These are phyloP conservation scores for Physocladia obscura DNA, from an alignment of 192 early-diverging fungal genomes.

Conservation along the genomic window DNA sequence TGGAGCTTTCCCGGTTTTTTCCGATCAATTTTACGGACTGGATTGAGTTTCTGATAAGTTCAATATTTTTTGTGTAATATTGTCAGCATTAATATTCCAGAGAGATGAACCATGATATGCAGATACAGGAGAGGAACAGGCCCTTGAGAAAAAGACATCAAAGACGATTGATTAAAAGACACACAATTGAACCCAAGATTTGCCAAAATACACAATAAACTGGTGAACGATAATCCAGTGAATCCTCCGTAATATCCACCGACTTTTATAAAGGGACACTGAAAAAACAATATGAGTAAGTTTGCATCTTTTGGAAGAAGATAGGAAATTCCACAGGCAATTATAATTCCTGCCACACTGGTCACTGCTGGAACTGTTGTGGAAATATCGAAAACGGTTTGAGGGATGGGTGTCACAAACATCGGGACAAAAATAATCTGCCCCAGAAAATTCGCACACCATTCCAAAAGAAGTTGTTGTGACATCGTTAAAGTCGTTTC, in stretches of 20 bases:
- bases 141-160: neutral
- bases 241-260: neutral
- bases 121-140: neutral
- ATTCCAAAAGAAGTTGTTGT: constrained; percentile 7
- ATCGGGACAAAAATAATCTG: neutral
- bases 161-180: neutral
- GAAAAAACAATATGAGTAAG: constrained; percentile 2
- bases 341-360: neutral
- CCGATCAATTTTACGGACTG: too few relatives aligned
- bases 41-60: too few relatives aligned
- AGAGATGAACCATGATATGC: neutral
- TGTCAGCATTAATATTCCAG: too few relatives aligned
- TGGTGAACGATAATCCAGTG: neutral
- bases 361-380: neutral
- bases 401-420: neutral
- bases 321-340: neutral
- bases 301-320: neutral
- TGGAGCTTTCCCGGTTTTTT: too few relatives aligned
- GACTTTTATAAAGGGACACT: neutral
- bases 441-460: constrained; percentile 5
- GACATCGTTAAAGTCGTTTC: neutral
- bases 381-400: neutral
- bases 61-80: too few relatives aligned
- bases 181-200: constrained; percentile 2
- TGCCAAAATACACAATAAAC: neutral